phyloP scores from a whole-genome alignment of 495 filamentous ascomycete genomes.

The Penicillium desertorum region DNA sequence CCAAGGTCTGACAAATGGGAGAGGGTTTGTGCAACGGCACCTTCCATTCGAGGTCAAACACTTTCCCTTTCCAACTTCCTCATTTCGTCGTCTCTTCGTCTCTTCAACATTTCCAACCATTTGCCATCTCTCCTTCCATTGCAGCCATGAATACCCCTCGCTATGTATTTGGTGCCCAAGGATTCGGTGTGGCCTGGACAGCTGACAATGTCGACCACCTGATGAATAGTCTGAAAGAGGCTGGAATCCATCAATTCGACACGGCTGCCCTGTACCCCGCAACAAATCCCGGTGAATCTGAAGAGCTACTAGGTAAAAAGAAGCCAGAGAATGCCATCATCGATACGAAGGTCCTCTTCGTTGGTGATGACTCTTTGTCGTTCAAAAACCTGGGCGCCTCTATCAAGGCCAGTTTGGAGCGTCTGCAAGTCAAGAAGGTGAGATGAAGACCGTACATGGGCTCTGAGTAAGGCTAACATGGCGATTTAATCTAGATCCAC shows the following conservation, averaged over 20 bases:
- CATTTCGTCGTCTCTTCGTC: background rate
- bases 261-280: conserved; percentile 20
- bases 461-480: background rate
- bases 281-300: conserved; percentile 15
- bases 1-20: background rate
- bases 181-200: conserved; percentile 18
- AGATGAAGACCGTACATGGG: no score
- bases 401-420: conserved; percentile 12
- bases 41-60: background rate
- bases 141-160: conserved; percentile 7
- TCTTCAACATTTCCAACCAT: background rate
- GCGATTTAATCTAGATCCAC: conserved; percentile 8
- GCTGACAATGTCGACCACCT: conserved; percentile 10
- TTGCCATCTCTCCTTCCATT: background rate
- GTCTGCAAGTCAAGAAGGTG: conserved; percentile 13
- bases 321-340: conserved; percentile 11
- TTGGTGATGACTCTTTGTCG: conserved; percentile 9
- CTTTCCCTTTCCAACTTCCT: background rate
- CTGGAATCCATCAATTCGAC: conserved; percentile 19
- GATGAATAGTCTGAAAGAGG: conserved; percentile 7
- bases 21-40: background rate
- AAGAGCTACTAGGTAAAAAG: conserved; percentile 11
- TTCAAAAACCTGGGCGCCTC: conserved; percentile 16
- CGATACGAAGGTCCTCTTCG: conserved; percentile 21
- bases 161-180: conserved; percentile 18